Conservation (phyloP, 2,329 filamentous ascomycete genomes). For the Cryphonectria carpinicola region DNA sequence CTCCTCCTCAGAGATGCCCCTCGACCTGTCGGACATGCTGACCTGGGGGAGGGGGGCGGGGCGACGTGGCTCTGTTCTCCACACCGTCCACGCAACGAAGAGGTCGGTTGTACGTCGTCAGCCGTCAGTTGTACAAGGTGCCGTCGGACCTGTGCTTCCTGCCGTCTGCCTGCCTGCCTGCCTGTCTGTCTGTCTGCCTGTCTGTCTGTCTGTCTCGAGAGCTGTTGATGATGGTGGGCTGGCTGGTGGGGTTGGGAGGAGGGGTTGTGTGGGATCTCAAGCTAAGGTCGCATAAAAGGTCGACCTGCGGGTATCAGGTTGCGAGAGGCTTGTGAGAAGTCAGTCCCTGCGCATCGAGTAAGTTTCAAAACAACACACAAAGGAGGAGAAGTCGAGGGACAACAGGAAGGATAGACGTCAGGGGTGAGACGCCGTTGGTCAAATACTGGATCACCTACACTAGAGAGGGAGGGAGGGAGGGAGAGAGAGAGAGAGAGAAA, state of each 20-base stretch:
- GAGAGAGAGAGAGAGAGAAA: not conserved
- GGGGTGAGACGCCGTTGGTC: conserved; percentile 26
- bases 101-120: not conserved
- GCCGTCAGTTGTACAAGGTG: not conserved
- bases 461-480: not conserved
- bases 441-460: conserved; percentile 20
- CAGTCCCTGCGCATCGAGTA: conserved; percentile 12
- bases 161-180: not conserved
- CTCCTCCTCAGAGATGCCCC: conserved; percentile 77
- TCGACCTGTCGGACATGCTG: conserved; percentile 54
- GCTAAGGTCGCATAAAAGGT: conserved; percentile 30
- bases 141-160: not conserved
- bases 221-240: conserved; percentile 24
- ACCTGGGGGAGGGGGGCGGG: conserved; percentile 12
- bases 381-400: conserved; percentile 19
- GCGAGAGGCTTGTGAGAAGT: conserved; percentile 17
- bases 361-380: conserved; percentile 21
- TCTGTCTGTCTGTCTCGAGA: conserved; percentile 8
- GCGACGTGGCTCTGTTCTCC: conserved; percentile 22
- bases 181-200: not conserved
- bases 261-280: conserved; percentile 9
- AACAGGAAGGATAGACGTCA: conserved; percentile 20
- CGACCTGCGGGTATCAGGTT: conserved; percentile 23
- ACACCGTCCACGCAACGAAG: conserved; percentile 12
- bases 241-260: conserved; percentile 19